These are phyloP conservation scores for Trypanosoma melophagium DNA, from an alignment of 208 protist species.

Conservation along the genomic window DNA sequence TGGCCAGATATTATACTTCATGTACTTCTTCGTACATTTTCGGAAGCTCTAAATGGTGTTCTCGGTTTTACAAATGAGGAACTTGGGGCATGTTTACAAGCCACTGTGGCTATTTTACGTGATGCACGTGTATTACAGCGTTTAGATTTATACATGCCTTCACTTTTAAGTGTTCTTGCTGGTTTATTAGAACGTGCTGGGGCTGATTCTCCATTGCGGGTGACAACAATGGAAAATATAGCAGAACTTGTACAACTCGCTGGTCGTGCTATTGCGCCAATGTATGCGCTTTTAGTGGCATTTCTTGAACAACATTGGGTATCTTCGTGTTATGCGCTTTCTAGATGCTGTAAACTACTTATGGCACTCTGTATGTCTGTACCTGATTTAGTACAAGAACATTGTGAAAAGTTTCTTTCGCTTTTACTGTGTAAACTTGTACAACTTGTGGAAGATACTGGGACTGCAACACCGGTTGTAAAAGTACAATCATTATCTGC, in stretches of 20 bases:
- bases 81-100: slow-evolving; percentile 57
- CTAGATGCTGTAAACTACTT: slow-evolving; percentile 64
- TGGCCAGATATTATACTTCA: slow-evolving; percentile 76
- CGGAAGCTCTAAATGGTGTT: slow-evolving; percentile 55
- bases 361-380: slow-evolving; percentile 53
- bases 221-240: slow-evolving; percentile 36
- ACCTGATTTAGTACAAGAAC: slow-evolving; percentile 62
- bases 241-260: slow-evolving; percentile 51
- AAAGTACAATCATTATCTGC: background rate
- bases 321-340: slow-evolving; percentile 30
- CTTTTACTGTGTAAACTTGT: slow-evolving; percentile 54
- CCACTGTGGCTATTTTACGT: slow-evolving; percentile 64
- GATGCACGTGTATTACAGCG: slow-evolving; percentile 40
- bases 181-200: slow-evolving; percentile 21
- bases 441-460: slow-evolving; percentile 13
- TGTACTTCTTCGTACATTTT: slow-evolving; percentile 56
- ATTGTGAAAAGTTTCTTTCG: slow-evolving; percentile 58
- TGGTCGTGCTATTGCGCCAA: slow-evolving; percentile 52
- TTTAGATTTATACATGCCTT: slow-evolving; percentile 61
- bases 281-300: slow-evolving; percentile 61
- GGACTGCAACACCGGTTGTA: background rate
- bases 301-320: slow-evolving; percentile 63
- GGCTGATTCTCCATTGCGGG: slow-evolving; percentile 23
- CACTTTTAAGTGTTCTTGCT: slow-evolving; percentile 53
- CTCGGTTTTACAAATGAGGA: slow-evolving; percentile 65